These are phyloP conservation scores for Udeniomyces megalosporus DNA, from an alignment of 768 basidiomycete species.

Conservation along the genomic window DNA sequence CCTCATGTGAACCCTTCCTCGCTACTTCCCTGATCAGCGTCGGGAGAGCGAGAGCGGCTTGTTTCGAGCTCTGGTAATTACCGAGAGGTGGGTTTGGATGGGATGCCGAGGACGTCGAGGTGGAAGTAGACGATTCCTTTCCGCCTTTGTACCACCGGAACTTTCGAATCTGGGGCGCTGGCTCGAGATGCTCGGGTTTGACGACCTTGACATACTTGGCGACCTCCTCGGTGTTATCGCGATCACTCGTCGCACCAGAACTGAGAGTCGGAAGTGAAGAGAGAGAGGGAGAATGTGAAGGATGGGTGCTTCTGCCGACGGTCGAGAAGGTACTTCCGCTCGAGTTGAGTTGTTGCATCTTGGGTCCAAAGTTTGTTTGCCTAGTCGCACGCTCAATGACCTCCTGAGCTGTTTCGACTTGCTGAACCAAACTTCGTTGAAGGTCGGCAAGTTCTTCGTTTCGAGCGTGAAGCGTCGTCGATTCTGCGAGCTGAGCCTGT, in stretches of 20 bases:
- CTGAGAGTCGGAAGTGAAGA: conserved; percentile 20
- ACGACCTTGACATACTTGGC: conserved; percentile 28
- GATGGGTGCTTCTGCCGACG: not conserved
- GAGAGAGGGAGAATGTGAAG: not conserved
- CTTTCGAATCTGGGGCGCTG: conserved; percentile 23
- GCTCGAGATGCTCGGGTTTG: conserved; percentile 20
- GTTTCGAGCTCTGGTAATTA: not conserved
- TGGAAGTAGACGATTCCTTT: conserved; percentile 19
- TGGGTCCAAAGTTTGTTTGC: not conserved
- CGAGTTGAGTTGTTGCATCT: not conserved
- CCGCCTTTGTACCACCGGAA: conserved; percentile 35
- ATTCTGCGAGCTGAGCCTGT: conserved; percentile 79
- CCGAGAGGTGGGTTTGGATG: not conserved
- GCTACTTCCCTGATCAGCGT: not conserved
- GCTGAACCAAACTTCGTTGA: conserved; percentile 61
- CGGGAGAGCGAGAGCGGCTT: not conserved
- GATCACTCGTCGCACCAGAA: conserved; percentile 20
- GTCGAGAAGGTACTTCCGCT: not conserved
- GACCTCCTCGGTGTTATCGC: conserved; percentile 30
- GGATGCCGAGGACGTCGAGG: not conserved
- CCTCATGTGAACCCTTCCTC: conserved; percentile 24
- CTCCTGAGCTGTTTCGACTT: conserved; percentile 43
- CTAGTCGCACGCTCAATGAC: conserved; percentile 20
- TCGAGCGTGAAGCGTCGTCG: conserved; percentile 69
- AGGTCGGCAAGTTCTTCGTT: conserved; percentile 88